These are phyloP conservation scores for Porpolomopsis calyptriformis DNA, from an alignment of 768 basidiomycete genomes.

Conservation along the genomic window DNA sequence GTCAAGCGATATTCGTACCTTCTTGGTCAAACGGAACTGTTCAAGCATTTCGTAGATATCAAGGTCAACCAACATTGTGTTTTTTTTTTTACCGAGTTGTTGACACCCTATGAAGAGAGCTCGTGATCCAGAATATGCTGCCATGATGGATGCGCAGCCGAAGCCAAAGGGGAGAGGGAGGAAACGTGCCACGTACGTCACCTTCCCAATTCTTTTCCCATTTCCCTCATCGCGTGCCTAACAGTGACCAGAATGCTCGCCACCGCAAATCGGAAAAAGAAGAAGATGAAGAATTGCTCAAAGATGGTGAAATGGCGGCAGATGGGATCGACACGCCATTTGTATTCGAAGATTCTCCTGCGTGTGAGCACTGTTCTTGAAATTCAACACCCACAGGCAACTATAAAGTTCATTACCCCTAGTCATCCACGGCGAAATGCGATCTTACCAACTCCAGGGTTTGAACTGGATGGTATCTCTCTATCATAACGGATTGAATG, in stretches of 20 bases:
- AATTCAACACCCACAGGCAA: neutral
- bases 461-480: slow-evolving; percentile 96
- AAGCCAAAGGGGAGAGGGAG: slow-evolving; percentile 78
- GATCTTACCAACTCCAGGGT: slow-evolving; percentile 91
- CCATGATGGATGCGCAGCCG: slow-evolving; percentile 76
- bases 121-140: slow-evolving; percentile 88
- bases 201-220: neutral
- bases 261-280: slow-evolving; percentile 97
- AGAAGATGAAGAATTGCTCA: slow-evolving; percentile 91
- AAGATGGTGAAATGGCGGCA: slow-evolving; percentile 70
- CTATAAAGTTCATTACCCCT: slow-evolving; percentile 7
- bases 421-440: slow-evolving; percentile 88
- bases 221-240: neutral
- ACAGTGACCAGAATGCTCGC: slow-evolving; percentile 64
- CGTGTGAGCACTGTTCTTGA: slow-evolving; percentile 43
- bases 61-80: slow-evolving; percentile 43
- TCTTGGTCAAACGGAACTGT: slow-evolving; percentile 95
- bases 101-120: slow-evolving; percentile 45
- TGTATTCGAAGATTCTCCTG: slow-evolving; percentile 90
- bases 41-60: slow-evolving; percentile 96
- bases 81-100: too few relatives aligned
- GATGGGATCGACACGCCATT: slow-evolving; percentile 84
- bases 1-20: slow-evolving; percentile 96
- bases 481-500: slow-evolving; percentile 93
- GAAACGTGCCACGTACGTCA: slow-evolving; percentile 64